A percentile compares a stretch with the other conserved stretches of the same genome.
Evolutionary conservation across 805 yeast species (phyloP).

Genomic region (Spathaspora passalidarum): DNA sequence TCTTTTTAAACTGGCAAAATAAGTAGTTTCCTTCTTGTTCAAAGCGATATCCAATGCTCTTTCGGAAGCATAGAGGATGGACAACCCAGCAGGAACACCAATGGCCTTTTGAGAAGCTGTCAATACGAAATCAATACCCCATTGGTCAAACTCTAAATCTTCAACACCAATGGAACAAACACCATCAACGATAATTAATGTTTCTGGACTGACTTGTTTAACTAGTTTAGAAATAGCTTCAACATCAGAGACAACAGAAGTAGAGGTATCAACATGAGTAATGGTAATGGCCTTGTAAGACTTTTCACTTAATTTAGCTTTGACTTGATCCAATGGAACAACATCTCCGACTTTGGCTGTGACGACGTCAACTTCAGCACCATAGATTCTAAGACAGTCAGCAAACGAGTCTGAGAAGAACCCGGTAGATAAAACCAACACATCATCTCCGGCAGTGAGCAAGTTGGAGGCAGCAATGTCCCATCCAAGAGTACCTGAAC

Average conservation of each 20-base stretch:
- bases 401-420: slow-evolving; percentile 64
- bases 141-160: slow-evolving; percentile 74
- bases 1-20: slow-evolving; percentile 68
- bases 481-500: slow-evolving; percentile 96
- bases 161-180: slow-evolving; percentile 95
- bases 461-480: slow-evolving; percentile 83
- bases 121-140: slow-evolving; percentile 87
- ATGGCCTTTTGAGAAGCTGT: slow-evolving; percentile 95
- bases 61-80: slow-evolving; percentile 69
- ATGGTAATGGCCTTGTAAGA: slow-evolving; percentile 71
- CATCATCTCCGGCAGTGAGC: slow-evolving; percentile 60
- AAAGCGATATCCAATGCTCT: slow-evolving; percentile 69
- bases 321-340: slow-evolving; percentile 56
- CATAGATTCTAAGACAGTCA: slow-evolving; percentile 68
- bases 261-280: slow-evolving; percentile 95
- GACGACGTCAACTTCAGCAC: slow-evolving; percentile 69
- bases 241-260: slow-evolving; percentile 84
- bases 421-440: slow-evolving; percentile 84
- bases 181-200: slow-evolving; percentile 85
- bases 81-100: slow-evolving; percentile 91
- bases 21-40: slow-evolving; percentile 45
- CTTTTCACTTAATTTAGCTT: slow-evolving; percentile 48
- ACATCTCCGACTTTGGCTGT: slow-evolving; percentile 73
- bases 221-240: slow-evolving; percentile 59
- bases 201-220: slow-evolving; percentile 66